These are phyloP conservation scores for Fusarium virguliforme DNA, from an alignment of 2,329 filamentous ascomycete species.

Conservation along the genomic window DNA sequence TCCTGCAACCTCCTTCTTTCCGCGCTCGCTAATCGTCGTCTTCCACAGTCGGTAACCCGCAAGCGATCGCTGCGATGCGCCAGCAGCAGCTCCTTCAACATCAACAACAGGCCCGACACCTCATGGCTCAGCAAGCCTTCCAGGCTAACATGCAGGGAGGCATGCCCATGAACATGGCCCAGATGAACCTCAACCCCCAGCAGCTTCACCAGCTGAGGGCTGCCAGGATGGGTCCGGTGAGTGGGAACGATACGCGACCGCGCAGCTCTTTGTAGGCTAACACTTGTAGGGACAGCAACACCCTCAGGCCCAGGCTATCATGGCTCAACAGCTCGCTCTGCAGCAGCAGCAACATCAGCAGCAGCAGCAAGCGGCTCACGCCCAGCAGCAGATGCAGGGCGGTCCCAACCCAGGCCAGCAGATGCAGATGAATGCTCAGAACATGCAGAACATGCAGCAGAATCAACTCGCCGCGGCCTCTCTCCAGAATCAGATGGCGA, in stretches of 20 bases:
- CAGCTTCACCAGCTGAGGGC: constrained; percentile 68
- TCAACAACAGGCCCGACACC: constrained; percentile 69
- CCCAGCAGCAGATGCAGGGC: constrained; percentile 60
- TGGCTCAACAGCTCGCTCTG: constrained; percentile 62
- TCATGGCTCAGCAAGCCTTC: constrained; percentile 71
- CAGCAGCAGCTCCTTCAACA: constrained; percentile 71
- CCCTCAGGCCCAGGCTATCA: constrained; percentile 57
- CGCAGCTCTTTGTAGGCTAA: constrained; percentile 33
- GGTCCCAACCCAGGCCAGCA: constrained; percentile 64
- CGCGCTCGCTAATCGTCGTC: constrained; percentile 31
- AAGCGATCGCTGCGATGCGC: constrained; percentile 61
- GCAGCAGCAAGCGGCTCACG: constrained; percentile 57
- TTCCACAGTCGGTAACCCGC: constrained; percentile 57
- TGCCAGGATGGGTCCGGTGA: constrained; percentile 61
- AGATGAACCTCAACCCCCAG: constrained; percentile 67
- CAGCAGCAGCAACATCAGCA: constrained; percentile 55
- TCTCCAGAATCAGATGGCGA: constrained; percentile 53
- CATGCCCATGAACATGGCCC: constrained; percentile 69
- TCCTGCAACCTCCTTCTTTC: constrained; percentile 8
- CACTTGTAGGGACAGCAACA: constrained; percentile 49
- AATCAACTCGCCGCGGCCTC: constrained; percentile 57
- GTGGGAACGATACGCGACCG: constrained; percentile 38
- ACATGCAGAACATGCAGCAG: constrained; percentile 63
- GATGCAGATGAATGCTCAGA: constrained; percentile 65
- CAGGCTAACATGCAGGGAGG: constrained; percentile 67